Evolutionary conservation across 2,329 filamentous ascomycete species (phyloP), one percentile per base, ranked within the genome.

Genomic region (Ophiostoma angusticollis): DNA sequence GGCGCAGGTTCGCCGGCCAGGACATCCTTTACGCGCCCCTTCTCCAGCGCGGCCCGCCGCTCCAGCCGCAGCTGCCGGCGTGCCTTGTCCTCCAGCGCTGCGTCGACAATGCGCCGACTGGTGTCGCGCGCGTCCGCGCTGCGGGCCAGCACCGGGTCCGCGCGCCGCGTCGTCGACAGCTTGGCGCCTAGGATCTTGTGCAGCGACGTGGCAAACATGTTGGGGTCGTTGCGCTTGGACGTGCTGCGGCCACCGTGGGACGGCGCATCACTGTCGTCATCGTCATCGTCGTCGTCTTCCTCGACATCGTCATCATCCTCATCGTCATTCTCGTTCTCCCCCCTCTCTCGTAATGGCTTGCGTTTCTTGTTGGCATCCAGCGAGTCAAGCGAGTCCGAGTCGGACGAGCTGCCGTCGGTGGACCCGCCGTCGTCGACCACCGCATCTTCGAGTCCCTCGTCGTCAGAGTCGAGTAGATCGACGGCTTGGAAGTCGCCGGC

Each of bases 141-240:
- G 52, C 91, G 80, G 6, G 87, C 80, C 4, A 98, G 70, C n/a
- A 98, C 84, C 0, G 91, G 91, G 56, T 98, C 91, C 39, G 78
- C 70, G 18, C 87, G 81, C 55, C 85, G 85, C 23, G 81, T 73
- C 7, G 74, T 77, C 2, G 86, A 80, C 9, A 96, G 70, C 62
- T 96, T 96, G 35, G 85, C 89, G 40, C 78, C 78, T 31, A 98
- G 71, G 56, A 98, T 95, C 60, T 91, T 93, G 49, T 83, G 81
- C 52, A 98, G 85, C 36, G 86, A 94, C 2, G 80, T 93, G 18
- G 89, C 84, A 58, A 98, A 96, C 37, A 84, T 86, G 47, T 72
- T 67, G 3, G 91, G 87, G 59, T 98, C 89, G 61, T 94, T 93
- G 54, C 87, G 80, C 63, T 96, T 96, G 12, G 78, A 76, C 52